Base-by-base conservation (phyloP, 2,329 filamentous ascomycete genomes). In the Purpureocillium lavendulum region DNA sequence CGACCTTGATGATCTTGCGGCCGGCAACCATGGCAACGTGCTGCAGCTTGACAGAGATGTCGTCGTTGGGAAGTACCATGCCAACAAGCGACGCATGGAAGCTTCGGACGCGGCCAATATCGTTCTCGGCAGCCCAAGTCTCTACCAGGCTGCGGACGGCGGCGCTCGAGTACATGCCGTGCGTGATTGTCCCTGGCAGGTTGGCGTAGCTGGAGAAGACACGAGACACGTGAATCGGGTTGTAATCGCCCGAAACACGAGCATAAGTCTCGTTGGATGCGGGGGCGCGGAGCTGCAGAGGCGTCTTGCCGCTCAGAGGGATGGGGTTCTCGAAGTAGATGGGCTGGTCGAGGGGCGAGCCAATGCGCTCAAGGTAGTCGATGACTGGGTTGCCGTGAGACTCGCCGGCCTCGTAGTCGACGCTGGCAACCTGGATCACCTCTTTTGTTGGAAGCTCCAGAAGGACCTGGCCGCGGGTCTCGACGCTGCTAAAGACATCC, bases 121-220 rank as follows among this genome's bases (percentile, higher is more conserved):
- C 92, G 73, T 98, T 98, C 70, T 98, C 94, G 1, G 90, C 92
- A 38, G 94, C 92, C 92, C 92, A 98, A 0, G 88, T 98, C 73
- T 98, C 92, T 7, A 98, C 89, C 39, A 98, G 71, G 59, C 88
- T 94, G 55, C 94, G 84, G 21, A 98, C 92, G 30, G 92, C 87
- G 49, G 92, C 92, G 64, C 90, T 97, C 2, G 90, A 94, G 73
- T 97, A 98, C 92, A 98, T 98, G 59, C 92, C 92, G 60, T 98
- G 92, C 2, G 92, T 98, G 57, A 98, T 98, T 33, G 92, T 98
- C 36, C 92, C 94, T 1, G 89, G 89, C 13, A 98, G 75, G 61
- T 89, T 92, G 59, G 92, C 94, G 55, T 97, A 98, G 66, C 80
- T 87, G 26, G 92, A 86, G 67, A 98, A 98, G 40, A 96, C 87